Percentiles rank a stretch among this genome's conserved stretches.
phyloP scores from a whole-genome alignment of 805 yeast species.

The Starmerella kuoi region DNA sequence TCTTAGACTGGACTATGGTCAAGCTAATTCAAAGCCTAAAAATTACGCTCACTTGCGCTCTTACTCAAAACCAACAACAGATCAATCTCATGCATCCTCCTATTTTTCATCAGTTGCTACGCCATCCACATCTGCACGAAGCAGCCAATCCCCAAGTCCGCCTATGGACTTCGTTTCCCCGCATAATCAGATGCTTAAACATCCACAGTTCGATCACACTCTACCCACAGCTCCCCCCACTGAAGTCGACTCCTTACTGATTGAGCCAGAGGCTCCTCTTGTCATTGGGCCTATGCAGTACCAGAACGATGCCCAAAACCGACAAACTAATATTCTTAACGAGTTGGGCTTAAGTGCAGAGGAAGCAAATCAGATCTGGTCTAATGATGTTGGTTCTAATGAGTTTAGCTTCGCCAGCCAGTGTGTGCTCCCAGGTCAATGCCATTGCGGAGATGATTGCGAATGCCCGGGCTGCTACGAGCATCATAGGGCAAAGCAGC shows the following conservation, averaged over 20 bases:
- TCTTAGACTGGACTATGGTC: conserved; percentile 5
- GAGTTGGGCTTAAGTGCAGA: conserved; percentile 22
- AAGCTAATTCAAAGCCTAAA: not conserved
- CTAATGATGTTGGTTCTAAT: conserved; percentile 16
- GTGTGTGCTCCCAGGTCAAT: conserved; percentile 31
- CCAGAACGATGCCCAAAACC: conserved; percentile 13
- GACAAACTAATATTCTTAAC: conserved; percentile 16
- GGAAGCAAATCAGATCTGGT: conserved; percentile 23
- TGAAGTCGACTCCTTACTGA: too few relatives aligned
- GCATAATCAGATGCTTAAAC: not conserved
- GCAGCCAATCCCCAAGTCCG: not conserved
- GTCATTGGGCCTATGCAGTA: conserved; percentile 30
- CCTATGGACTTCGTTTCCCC: not conserved
- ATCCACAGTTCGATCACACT: not conserved
- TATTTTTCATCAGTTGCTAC: not conserved
- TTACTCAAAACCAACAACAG: not conserved
- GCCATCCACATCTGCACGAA: not conserved
- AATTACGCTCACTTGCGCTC: not conserved
- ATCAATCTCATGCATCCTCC: not conserved
- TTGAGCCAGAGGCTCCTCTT: conserved; percentile 18
- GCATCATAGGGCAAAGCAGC: conserved; percentile 7
- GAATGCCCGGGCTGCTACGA: conserved; percentile 29
- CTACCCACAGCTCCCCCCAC: not conserved
- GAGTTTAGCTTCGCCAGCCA: conserved; percentile 27
- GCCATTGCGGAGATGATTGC: conserved; percentile 31